These are phyloP conservation scores for Parietichytrium sp. DNA, from an alignment of 108 stramenopile species.

Conservation along the genomic window DNA sequence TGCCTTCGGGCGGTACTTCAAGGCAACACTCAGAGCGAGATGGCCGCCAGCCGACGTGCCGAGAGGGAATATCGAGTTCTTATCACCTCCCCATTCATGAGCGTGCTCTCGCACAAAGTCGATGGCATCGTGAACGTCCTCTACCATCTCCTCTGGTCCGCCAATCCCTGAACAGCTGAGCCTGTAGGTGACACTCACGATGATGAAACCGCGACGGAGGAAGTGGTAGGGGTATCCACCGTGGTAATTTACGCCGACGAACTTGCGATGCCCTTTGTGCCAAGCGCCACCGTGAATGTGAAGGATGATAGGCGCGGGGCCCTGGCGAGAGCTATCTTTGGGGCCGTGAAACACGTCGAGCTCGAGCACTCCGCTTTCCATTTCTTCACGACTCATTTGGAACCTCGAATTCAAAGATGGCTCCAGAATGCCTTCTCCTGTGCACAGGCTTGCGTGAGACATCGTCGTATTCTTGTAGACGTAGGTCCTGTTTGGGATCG, in stretches of 20 bases:
- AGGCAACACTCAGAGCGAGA: neutral
- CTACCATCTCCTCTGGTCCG: neutral
- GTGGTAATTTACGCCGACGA: neutral
- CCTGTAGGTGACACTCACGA: conserved; percentile 1
- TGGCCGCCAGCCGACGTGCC: conserved; percentile 29
- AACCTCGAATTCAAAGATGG: neutral
- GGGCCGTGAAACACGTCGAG: conserved; percentile 21
- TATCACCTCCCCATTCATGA: neutral
- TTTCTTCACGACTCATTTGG: neutral
- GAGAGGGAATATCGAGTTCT: neutral
- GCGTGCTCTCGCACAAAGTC: neutral
- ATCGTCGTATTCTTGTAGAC: neutral
- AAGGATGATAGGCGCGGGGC: neutral
- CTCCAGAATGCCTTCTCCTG: neutral
- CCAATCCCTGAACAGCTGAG: neutral
- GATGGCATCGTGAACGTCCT: neutral
- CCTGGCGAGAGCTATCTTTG: neutral
- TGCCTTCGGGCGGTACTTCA: neutral
- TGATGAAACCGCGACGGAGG: neutral
- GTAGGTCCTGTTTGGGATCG: neutral
- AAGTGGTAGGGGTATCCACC: neutral
- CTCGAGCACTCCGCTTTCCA: neutral
- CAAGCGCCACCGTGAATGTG: conserved; percentile 21
- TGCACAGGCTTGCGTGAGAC: neutral
- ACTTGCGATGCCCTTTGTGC: conserved; percentile 10